Evolutionary conservation across 805 yeast species (phyloP), one percentile per base, ranked within the genome.

Genomic region (Monosporozyma unispora): DNA sequence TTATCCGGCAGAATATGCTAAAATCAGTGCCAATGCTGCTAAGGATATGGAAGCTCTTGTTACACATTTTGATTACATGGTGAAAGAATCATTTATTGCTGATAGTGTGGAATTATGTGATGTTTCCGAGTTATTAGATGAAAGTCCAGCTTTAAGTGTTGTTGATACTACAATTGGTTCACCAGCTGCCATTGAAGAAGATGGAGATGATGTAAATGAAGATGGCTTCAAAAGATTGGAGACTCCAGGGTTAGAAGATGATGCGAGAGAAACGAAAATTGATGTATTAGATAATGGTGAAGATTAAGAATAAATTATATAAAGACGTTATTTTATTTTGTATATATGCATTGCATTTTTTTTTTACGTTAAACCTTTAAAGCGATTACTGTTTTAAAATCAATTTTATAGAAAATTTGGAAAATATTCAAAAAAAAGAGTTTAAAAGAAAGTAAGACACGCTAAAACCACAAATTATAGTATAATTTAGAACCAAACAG

Each of bases 21-120:
- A 57, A 31, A 57, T 67, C 14, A 67, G 74, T 4, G 61, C 64
- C 22, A 70, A 70, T 45, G 64, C 69, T 29, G 80, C 77, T 51
- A 60, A 64, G 27, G 74, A 74, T 42, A 57, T 83, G 48, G 68
- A 68, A 40, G 49, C 64, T 29, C 57, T 80, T 14, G 65, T 68
- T 58, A 70, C 70, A 0, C 64, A 59, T 47, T 53, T 65, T n/a
- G 57, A 59, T 48, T 49, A 39, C 19, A 50, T 62, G 31, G 58
- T 56, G 5, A 54, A 60, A 27, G 64, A 61, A n/a, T 46, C 52
- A 19, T 52, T 60, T 39, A 44, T 60, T 8, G 65, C 59, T 7
- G 62, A 62, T 38, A 46, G 53, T 22, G 58, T 59, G 8, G 56
- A 45, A 28, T 39, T 59, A 25, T 59, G 62, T 35, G 48, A 51